Percentiles rank a stretch among this genome's conserved stretches.
phyloP scores from a whole-genome alignment of 2,329 filamentous ascomycete species.

The Pseudogymnoascus pannorum region DNA sequence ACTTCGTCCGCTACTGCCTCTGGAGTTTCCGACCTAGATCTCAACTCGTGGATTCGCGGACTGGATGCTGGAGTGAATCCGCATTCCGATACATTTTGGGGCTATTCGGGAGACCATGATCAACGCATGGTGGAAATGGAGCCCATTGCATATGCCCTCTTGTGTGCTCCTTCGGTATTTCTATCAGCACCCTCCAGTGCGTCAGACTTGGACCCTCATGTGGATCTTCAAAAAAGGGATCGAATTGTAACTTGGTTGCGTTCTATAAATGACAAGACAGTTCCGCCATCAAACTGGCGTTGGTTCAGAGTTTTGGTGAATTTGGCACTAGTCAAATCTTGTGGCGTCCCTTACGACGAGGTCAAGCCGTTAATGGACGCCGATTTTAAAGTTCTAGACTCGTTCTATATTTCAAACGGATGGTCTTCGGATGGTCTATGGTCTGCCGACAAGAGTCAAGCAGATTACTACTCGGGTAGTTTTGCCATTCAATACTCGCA shows the following conservation, averaged over 20 bases:
- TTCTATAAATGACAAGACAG: conserved; percentile 36
- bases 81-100: conserved; percentile 37
- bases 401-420: conserved; percentile 38
- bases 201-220: conserved; percentile 17
- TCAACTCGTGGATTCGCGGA: conserved; percentile 15
- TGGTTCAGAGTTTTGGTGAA: conserved; percentile 47
- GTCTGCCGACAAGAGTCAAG: conserved; percentile 32
- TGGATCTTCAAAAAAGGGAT: conserved; percentile 25
- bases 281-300: conserved; percentile 44
- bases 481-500: conserved; percentile 48
- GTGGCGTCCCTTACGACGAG: conserved; percentile 31
- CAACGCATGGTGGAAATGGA: conserved; percentile 50
- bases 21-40: neutral
- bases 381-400: conserved; percentile 38
- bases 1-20: neutral
- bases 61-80: conserved; percentile 27
- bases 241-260: conserved; percentile 37
- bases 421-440: conserved; percentile 43
- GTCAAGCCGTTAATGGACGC: conserved; percentile 33
- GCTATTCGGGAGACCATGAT: conserved; percentile 37
- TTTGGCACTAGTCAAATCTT: conserved; percentile 37
- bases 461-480: conserved; percentile 47
- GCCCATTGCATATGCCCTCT: conserved; percentile 41
- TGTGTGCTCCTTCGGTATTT: conserved; percentile 36
- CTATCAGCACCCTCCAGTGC: neutral